A percentile compares a stretch with the other conserved stretches of the same genome.
phyloP scores from a whole-genome alignment of 1,139 yeast genomes.

The Eremothecium gossypii region DNA sequence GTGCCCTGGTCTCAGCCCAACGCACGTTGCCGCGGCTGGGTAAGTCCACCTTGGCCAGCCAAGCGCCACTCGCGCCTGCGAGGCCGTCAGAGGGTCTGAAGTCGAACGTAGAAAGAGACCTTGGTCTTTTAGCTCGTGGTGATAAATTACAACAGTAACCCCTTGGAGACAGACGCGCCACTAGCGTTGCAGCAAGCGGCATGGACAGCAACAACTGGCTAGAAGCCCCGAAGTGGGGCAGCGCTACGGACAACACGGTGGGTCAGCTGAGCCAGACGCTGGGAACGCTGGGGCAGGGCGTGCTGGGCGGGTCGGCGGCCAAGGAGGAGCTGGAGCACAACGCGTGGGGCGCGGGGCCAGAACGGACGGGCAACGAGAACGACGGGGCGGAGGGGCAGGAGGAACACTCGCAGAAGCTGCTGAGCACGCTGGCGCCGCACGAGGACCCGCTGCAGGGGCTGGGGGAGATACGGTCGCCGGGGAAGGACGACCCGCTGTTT shows the following conservation, averaged over 20 bases:
- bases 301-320: conserved; percentile 10
- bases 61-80: no score
- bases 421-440: conserved; percentile 23
- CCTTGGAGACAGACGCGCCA: not conserved
- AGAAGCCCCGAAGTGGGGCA: conserved; percentile 28
- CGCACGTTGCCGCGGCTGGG: no score
- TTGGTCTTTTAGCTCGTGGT: no score
- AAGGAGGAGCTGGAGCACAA: conserved; percentile 10
- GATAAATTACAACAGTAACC: not conserved
- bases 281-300: conserved; percentile 12
- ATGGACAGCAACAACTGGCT: conserved; percentile 23
- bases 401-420: conserved; percentile 7
- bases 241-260: conserved; percentile 11
- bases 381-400: conserved; percentile 1
- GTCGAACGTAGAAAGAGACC: no score
- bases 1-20: no score
- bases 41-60: no score
- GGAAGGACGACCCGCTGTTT: conserved; percentile 19
- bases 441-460: conserved; percentile 19
- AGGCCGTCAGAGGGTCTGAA: no score
- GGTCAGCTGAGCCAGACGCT: conserved; percentile 19
- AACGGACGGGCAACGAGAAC: conserved; percentile 2
- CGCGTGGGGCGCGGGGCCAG: conserved; percentile 8
- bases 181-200: not conserved
- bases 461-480: conserved; percentile 9